Evolutionary conservation across 495 filamentous ascomycete genomes (phyloP), one percentile per base, ranked within the genome.

Genomic region (Amphirosellinia nigrospora): DNA sequence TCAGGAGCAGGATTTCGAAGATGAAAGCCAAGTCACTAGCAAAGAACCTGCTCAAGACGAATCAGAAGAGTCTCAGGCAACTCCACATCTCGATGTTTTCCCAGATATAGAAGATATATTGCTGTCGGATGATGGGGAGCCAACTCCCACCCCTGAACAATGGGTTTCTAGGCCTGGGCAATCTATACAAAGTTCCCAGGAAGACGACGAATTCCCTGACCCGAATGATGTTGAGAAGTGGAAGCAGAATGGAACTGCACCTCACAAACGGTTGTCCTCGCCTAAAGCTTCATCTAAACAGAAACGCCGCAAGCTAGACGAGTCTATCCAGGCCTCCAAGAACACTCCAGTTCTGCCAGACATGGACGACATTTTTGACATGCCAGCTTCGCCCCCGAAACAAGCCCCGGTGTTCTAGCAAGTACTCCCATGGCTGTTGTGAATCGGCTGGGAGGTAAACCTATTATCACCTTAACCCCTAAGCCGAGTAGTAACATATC

Each of bases 1-100:
- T 0, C 85, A 86, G 55, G 84, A 88, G 7, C 75, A 79, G 55
- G 86, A 89, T 21, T 84, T 80, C 32, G 71, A 80, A 59, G 87
- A 86, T 48, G 86, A 89, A 61, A 86, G 80, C 53, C 82, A 83
- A 65, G 78, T 77, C 36, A 77, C 74, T 4, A 72, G 39, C 34
- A 72, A 65, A 43, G 73, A 55, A 5, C 21, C 69, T 13, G 63
- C 36, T 3, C 68, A 61, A 26, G 77, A 75, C 8, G 65, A 74
- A 32, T 73, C 61, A 3, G 79, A 77, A 19, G 77, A 80, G 32
- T 81, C 73, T 46, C 75, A 71, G 4, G 71, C 63, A 16, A 70
- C 74, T 9, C 71, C 75, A 6, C 73, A 71, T 3, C 70, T 69
- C 23, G 71, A 65, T 11, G 45, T 75, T 43, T 67, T 68, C 15